Percentiles rank a stretch among this genome's conserved stretches.
These are phyloP conservation scores for Boletus speciosus DNA, from an alignment of 768 basidiomycete genomes.

Conservation along the genomic window DNA sequence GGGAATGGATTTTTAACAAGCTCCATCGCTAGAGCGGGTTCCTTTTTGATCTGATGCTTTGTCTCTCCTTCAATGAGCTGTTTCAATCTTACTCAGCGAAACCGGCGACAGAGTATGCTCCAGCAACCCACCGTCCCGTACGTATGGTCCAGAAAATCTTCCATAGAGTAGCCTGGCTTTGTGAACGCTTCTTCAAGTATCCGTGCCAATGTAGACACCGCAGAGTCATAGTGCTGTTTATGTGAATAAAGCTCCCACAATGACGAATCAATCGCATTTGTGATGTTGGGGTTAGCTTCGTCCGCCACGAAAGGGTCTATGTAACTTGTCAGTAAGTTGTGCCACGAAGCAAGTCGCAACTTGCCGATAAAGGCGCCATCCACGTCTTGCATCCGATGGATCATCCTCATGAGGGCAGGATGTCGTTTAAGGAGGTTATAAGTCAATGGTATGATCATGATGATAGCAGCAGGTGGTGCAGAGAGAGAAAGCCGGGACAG, in stretches of 20 bases:
- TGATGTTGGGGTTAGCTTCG: constrained; percentile 71
- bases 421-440: constrained; percentile 94
- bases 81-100: constrained; percentile 4
- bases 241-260: constrained; percentile 90
- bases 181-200: constrained; percentile 92
- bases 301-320: constrained; percentile 66
- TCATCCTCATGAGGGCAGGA: constrained; percentile 89
- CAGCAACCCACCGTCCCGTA: constrained; percentile 65
- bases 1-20: constrained; percentile 31
- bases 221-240: constrained; percentile 76
- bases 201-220: constrained; percentile 82
- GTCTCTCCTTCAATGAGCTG: constrained; percentile 87
- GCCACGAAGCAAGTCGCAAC: neutral
- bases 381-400: constrained; percentile 60
- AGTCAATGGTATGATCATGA: constrained; percentile 88
- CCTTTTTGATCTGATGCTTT: constrained; percentile 74
- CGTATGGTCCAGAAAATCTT: constrained; percentile 95
- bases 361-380: constrained; percentile 35
- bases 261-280: constrained; percentile 81
- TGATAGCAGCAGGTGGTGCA: constrained; percentile 86
- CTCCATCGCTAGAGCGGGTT: constrained; percentile 57
- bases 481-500: constrained; percentile 78
- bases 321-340: constrained; percentile 1
- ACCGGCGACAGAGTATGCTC: neutral
- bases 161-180: constrained; percentile 86